Evolutionary conservation across 2,329 filamentous ascomycete genomes (phyloP), one percentile per base, ranked within the genome.

Genomic region (Neonectria punicea): DNA sequence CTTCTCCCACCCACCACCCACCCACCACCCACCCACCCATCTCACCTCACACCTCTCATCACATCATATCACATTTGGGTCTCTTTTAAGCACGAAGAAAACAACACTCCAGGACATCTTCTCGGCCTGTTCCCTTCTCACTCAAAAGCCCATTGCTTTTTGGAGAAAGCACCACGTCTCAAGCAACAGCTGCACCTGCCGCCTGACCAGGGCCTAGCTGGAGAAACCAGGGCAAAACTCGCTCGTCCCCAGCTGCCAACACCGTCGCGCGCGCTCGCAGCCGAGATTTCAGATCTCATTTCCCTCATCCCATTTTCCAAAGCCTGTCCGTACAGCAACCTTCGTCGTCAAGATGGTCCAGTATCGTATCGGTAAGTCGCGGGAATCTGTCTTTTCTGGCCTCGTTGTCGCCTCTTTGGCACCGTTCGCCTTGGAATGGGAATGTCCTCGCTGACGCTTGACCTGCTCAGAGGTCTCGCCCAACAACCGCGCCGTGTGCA

Each of bases 401-500:
- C n/a, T 47, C 7, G 47, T 51, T 41, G 49, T 61, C 56, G 44
- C 32, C 39, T 49, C 60, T 30, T 44, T 47, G 9, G 60, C 39
- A 50, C 43, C 10, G 34, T 55, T 50, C 59, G 63, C 41, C 41
- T 60, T 59, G 41, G 43, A 47, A 39, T 56, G 57, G 30, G 49
- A 51, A 63, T 25, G 25, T 51, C 63, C 43, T 69, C 57, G 34
- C 65, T 71, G 46, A 71, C 59, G 13, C 5, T 16, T 32, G 34
- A 34, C 53, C 18, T 28, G 32, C n/a, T 43, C 74, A 97, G 94
- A 97, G 78, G 71, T 91, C 34, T 87, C 92, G n/a, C 80, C 84
- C 50, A 91, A 86, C 76, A 87, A 85, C 73, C 91, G 94, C 63
- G 93, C 94, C 58, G 87, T 83, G 55, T 98, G 94, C 82, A 86